Conservation (phyloP, 2,329 filamentous ascomycete genomes). For the Thermochaetoides dissita region DNA sequence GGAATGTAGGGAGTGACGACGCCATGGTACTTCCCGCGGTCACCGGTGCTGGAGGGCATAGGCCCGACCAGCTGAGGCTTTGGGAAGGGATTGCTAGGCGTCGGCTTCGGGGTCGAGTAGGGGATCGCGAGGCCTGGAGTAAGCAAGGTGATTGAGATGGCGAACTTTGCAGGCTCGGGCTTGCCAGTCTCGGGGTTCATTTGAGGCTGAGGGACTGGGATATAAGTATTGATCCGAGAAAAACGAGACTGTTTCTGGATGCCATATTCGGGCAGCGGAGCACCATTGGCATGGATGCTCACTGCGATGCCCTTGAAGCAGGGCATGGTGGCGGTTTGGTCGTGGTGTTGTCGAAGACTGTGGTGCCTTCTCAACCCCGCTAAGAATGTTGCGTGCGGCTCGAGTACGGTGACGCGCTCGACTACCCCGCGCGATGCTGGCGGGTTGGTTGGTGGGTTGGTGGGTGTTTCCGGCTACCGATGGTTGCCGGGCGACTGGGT, state of each 20-base stretch:
- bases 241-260: conserved; percentile 86
- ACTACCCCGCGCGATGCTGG: conserved; percentile 8
- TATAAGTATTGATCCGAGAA: conserved; percentile 91
- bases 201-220: conserved; percentile 82
- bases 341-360: conserved; percentile 7
- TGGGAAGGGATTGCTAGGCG: conserved; percentile 61
- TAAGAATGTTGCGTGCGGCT: neutral
- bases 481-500: too few species aligned
- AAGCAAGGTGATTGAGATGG: conserved; percentile 91
- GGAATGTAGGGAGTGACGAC: conserved; percentile 77
- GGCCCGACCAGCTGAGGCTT: conserved; percentile 69
- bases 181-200: conserved; percentile 57
- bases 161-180: conserved; percentile 88
- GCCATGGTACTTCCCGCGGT: conserved; percentile 33
- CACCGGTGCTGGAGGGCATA: conserved; percentile 40
- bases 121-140: conserved; percentile 80
- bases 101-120: conserved; percentile 78
- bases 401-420: neutral
- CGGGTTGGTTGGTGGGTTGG: neutral
- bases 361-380: neutral
- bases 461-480: neutral
- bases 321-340: conserved; percentile 47
- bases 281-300: conserved; percentile 72
- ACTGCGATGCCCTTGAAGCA: conserved; percentile 99
- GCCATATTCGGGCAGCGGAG: conserved; percentile 82